Base-by-base conservation (phyloP, 2,329 filamentous ascomycete species). In the Fusarium secorum region DNA sequence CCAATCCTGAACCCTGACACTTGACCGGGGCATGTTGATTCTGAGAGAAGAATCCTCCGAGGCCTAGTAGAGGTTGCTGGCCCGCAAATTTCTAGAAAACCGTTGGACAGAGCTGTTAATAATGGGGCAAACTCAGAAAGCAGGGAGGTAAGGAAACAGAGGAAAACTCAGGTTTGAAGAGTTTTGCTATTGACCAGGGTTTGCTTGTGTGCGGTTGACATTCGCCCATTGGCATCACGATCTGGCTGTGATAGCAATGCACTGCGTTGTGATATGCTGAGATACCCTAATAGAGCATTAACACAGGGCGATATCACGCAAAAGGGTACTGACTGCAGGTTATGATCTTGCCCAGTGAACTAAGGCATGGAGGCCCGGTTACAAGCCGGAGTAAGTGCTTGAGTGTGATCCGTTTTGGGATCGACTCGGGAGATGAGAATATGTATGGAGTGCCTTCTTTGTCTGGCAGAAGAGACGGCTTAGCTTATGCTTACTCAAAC, bases 11-110 rank as follows among this genome's bases (percentile, higher is more conserved):
- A 54, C 74, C 73, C 53, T 75, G 68, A 66, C 60, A 57, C 54
- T 41, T 65, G 71, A 74, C 74, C 70, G 62, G 74, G 74, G 71
- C 33, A 69, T 57, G 57, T 62, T 68, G 64, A 68, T 75, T 77
- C 67, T 75, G 75, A 72, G 69, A 72, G 69, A 74, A 78, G 71
- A 79, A 78, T 77, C 64, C 74, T 77, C 77, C 76, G 74, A 79
- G 64, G 68, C 67, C 67, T 71, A 74, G 59, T 70, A 63, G 65
- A 72, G 66, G 68, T 62, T 72, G 68, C 60, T 68, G 74, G 69
- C 73, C 74, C 72, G 73, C 71, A 74, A 73, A 74, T 77, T 79
- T 79, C 78, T 78, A 79, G 78, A 79, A 79, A 68, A 59, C 68
- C 68, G 64, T 76, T 76, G 73, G 74, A 68, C 62, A 74, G 66